Percentiles rank a stretch among this genome's conserved stretches.
These are phyloP conservation scores for Fraxinus albicans DNA, from an alignment of 305 asterid species.

Conservation along the genomic window DNA sequence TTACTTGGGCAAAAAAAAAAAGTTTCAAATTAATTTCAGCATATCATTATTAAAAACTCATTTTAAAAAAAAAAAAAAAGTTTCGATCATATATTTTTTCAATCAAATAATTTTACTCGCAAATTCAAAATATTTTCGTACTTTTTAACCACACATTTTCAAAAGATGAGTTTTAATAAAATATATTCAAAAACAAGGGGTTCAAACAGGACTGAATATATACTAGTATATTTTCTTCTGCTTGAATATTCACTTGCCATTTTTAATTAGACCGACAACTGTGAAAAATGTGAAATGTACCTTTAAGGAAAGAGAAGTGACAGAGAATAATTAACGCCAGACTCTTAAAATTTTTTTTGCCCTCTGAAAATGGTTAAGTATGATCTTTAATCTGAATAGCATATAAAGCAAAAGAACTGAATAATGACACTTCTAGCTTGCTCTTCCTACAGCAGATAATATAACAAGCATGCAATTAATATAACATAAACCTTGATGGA, in stretches of 20 bases:
- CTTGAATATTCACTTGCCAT: background rate
- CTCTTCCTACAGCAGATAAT: background rate
- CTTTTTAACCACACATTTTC: no score
- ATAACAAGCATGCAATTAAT: background rate
- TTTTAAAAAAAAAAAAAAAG: no score
- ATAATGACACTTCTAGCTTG: background rate
- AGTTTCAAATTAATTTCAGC: background rate
- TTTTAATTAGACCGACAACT: background rate
- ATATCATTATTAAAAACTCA: no score
- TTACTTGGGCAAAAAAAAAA: no score
- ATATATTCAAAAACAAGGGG: no score
- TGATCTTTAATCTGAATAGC: background rate
- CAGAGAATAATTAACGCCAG: background rate
- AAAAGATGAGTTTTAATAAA: no score
- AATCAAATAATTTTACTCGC: no score
- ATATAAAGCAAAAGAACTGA: background rate
- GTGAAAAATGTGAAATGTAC: background rate
- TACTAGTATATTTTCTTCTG: background rate
- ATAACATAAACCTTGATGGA: slow-evolving; percentile 7
- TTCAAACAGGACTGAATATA: no score
- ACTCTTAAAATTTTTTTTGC: background rate
- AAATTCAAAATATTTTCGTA: no score
- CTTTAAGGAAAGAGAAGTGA: background rate
- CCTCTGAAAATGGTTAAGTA: background rate
- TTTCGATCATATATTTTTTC: no score